These are phyloP conservation scores for Trichoderma arundinaceum DNA, from an alignment of 2,329 filamentous ascomycete species.

Conservation along the genomic window DNA sequence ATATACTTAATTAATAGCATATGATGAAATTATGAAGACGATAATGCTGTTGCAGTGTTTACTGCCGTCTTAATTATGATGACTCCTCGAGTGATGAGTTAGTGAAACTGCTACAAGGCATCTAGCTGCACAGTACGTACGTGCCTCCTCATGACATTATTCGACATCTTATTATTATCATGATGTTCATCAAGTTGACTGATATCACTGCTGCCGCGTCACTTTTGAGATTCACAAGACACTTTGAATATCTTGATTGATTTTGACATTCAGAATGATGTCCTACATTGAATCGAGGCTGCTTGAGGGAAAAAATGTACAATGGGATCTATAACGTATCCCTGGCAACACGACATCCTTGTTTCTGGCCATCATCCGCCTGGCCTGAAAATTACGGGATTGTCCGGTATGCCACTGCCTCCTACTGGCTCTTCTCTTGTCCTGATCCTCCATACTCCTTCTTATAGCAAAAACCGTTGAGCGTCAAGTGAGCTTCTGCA, in stretches of 20 bases:
- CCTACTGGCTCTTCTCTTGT: slow-evolving; percentile 18
- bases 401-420: slow-evolving; percentile 20
- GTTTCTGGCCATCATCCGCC: slow-evolving; percentile 27
- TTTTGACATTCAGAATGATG: slow-evolving; percentile 42
- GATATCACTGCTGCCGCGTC: too few species aligned
- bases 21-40: not conserved
- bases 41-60: not conserved
- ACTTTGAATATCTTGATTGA: slow-evolving; percentile 35
- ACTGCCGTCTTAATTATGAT: not conserved
- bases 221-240: not conserved
- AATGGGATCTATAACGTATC: slow-evolving; percentile 41
- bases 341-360: slow-evolving; percentile 32
- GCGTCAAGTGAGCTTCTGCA: slow-evolving; percentile 1
- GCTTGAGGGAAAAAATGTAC: slow-evolving; percentile 47
- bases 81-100: too few species aligned
- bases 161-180: too few species aligned
- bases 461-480: slow-evolving; percentile 5
- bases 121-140: too few species aligned
- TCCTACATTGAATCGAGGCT: slow-evolving; percentile 44
- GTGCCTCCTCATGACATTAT: too few species aligned
- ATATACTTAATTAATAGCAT: not conserved
- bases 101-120: too few species aligned
- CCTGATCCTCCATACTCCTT: not conserved
- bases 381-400: slow-evolving; percentile 27
- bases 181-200: too few species aligned